Evolutionary conservation across 2,329 filamentous ascomycete genomes (phyloP).

Genomic region (Exserohilum rostratum): DNA sequence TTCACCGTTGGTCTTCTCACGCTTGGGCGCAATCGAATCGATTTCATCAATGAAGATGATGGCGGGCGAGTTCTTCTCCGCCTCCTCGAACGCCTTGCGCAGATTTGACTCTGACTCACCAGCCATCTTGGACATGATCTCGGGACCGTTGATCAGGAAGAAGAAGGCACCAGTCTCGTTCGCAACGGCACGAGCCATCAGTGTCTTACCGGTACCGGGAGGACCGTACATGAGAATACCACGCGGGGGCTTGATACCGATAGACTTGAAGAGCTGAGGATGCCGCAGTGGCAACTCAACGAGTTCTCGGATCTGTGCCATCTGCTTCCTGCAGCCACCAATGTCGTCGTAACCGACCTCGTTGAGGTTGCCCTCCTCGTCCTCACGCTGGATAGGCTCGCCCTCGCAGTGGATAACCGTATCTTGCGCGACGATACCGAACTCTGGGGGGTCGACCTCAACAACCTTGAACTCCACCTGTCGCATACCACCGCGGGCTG

Average conservation of each 20-base stretch:
- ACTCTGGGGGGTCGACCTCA: constrained; percentile 97
- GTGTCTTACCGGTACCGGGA: constrained; percentile 98
- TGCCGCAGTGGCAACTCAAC: constrained; percentile 96
- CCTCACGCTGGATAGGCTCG: constrained; percentile 94
- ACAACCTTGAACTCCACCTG: constrained; percentile 99
- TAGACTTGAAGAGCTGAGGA: constrained; percentile 99
- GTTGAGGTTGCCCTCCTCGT: constrained; percentile 98
- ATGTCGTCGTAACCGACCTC: constrained; percentile 99
- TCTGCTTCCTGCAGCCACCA: constrained; percentile 98
- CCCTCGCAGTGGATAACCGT: constrained; percentile 99
- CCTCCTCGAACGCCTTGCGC: constrained; percentile 98
- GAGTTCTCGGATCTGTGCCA: constrained; percentile 99
- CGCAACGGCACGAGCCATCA: constrained; percentile 98
- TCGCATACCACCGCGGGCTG: constrained; percentile 95
- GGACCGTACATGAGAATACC: constrained; percentile 94
- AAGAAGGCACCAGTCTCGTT: constrained; percentile 99
- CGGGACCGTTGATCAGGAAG: constrained; percentile 98
- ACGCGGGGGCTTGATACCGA: constrained; percentile 98
- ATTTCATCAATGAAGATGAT: constrained; percentile 99
- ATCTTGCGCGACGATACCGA: constrained; percentile 97
- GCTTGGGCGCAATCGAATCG: constrained; percentile 98
- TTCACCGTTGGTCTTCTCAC: constrained; percentile 99
- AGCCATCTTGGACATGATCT: constrained; percentile 99
- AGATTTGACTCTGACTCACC: constrained; percentile 99
- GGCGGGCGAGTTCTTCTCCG: constrained; percentile 98